Evolutionary conservation across 139 green algal genomes (phyloP).

Genomic region (Zygnema cylindricum): DNA sequence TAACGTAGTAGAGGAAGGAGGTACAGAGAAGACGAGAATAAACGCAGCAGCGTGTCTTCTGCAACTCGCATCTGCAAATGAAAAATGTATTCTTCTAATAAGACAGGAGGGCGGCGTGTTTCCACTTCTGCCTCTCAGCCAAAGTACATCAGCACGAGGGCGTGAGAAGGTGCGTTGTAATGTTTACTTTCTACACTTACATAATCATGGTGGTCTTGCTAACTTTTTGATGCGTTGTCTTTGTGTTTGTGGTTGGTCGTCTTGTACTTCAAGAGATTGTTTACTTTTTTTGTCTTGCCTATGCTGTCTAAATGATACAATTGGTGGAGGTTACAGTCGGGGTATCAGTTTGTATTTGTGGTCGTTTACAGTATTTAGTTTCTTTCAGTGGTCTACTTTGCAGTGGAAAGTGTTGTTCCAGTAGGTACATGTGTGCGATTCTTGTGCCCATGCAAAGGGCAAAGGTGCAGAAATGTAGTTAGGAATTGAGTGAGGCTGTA

Average conservation of each 20-base stretch:
- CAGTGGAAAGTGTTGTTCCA: background rate
- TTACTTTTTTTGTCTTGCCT: background rate
- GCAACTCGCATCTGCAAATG: background rate
- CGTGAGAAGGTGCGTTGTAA: background rate
- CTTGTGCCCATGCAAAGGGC: background rate
- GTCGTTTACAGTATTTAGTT: background rate
- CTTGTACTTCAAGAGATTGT: background rate
- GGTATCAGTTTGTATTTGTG: background rate
- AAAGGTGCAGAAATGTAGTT: background rate
- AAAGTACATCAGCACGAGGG: background rate
- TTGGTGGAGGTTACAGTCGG: background rate
- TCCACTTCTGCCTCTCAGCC: background rate
- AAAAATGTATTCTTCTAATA: background rate
- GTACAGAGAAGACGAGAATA: constrained; percentile 2
- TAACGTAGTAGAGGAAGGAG: constrained; percentile 20
- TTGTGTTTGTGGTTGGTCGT: background rate
- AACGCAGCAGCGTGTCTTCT: constrained; percentile 33
- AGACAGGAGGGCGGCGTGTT: background rate
- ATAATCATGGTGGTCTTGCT: background rate
- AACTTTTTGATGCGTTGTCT: background rate
- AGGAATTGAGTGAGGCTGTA: background rate
- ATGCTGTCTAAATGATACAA: too few relatives aligned
- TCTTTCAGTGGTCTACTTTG: background rate
- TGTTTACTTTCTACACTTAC: too few relatives aligned
- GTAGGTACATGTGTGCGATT: background rate